These are phyloP conservation scores for Closterium sp. DNA, from an alignment of 139 green algal species.

Conservation along the genomic window DNA sequence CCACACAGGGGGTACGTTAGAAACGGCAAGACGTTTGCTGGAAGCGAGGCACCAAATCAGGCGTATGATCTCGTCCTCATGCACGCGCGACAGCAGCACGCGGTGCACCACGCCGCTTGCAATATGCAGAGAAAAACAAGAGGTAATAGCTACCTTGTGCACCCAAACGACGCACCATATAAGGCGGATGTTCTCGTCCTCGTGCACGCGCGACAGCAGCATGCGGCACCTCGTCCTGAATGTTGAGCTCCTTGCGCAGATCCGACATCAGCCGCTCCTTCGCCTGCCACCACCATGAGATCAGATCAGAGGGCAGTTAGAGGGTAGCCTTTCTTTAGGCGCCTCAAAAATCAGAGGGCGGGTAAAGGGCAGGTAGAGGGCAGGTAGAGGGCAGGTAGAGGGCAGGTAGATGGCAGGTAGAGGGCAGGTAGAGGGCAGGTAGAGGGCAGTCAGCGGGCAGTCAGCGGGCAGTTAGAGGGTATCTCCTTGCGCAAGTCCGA, in stretches of 20 bases:
- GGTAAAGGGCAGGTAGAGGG: not conserved
- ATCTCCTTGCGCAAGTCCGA: conserved; percentile 47
- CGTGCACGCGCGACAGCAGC: conserved; percentile 24
- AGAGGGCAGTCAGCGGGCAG: too few relatives aligned
- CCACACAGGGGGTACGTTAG: too few relatives aligned
- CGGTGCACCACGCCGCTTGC: not conserved
- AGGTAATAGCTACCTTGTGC: too few relatives aligned
- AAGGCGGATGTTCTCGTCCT: not conserved
- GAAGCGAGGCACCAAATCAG: too few relatives aligned
- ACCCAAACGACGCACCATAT: conserved; percentile 11
- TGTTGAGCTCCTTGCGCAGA: conserved; percentile 51
- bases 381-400: not conserved
- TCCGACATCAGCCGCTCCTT: conserved; percentile 46
- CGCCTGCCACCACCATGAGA: too few relatives aligned
- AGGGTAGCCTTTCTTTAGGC: too few relatives aligned
- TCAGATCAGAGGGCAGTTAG: too few relatives aligned
- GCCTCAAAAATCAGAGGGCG: not conserved
- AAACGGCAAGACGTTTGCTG: too few relatives aligned
- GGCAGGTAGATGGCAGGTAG: conserved; percentile 32
- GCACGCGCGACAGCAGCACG: not conserved
- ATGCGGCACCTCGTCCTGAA: conserved; percentile 32
- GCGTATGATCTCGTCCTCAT: not conserved
- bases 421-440: too few relatives aligned
- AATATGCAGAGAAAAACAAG: too few relatives aligned
- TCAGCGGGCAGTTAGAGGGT: too few relatives aligned